Base-by-base conservation (phyloP, 495 filamentous ascomycete species). In the Aspergillus avenaceus region DNA sequence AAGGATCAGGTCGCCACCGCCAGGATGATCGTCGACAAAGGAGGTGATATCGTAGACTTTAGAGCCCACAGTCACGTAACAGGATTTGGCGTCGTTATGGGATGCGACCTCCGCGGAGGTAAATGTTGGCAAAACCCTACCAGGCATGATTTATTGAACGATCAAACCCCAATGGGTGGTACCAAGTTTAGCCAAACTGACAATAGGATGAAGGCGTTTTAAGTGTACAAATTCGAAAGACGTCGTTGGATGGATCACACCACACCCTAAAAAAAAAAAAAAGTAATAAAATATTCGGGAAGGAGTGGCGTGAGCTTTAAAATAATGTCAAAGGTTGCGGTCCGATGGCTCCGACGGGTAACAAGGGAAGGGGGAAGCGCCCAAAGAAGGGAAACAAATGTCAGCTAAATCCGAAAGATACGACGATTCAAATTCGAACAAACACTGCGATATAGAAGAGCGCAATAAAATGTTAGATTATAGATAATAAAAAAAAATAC, bases 1-100 rank as follows among this genome's bases (percentile, higher is more conserved):
- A 41, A 97, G 75, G 48, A 99, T 84, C 50, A 97, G 66, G 50
- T 97, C 89, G 57, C 80, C 81, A 47, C 95, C 95, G 52, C 92
- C 95, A 27, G 95, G 95, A 65, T 99, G 95, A 51, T 87, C 82
- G 41, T 85, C 77, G 46, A 97, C 63, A 60, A 99, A 99, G 22
- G 83, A 76, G 21, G 95, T 96, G 51, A 99, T 80, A 77, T 99
- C 90, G 80, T 90, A 97, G 58, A 97, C 93, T 55, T 91, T 92
- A 22, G 77, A 78, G 27, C 90, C 93, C 36, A 96, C 66, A 0
- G 88, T 91, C 55, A 99, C 90, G 76, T 90, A 99, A 78, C 95
- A 97, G 19, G 88, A 95, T 64, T 91, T 84, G 31, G 65, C 68
- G 40, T 78, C 85, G 60, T 90, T 95, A 66, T 92, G 90, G 54